Base-by-base conservation (phyloP, 805 yeast genomes). In the Ogataea nitratoaversa region DNA sequence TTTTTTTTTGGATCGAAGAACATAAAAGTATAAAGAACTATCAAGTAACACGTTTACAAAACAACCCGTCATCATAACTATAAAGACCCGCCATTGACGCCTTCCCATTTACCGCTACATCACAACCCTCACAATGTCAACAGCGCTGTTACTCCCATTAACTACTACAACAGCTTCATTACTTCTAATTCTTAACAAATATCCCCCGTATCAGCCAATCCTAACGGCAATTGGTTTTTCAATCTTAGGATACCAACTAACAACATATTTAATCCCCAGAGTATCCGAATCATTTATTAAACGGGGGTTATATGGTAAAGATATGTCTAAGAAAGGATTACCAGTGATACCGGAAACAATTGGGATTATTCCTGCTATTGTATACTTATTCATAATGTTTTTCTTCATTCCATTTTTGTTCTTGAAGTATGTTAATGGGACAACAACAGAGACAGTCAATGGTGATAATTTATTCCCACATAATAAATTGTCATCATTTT, bases 361-460 rank as follows among this genome's bases (percentile, higher is more conserved):
- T 70, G 99, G 99, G n/a, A 82, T 88, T 2, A 83, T 91, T 0
- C 76, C 88, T 5, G 93, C 96, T 0, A 71, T 84, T 4, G 80
- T 89, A 0, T 89, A 90, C 58, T 61, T 93, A 40, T 79, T 89
- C 48, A 61, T 85, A 31, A 82, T 93, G 86, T 76, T 88, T 53
- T 72, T 84, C 47, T 82, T 87, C 60, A 85, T 91, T 30, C 99
- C 99, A 24, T 86, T 88, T 56, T 66, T 89, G 57, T 91, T 91
- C 58, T 81, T 79, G 68, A 82, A 82, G 58, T 83, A 80, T 57
- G 66, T 85, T 48, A 84, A 81, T 29, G 22, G 39, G 8, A 42
- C 34, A 7, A 19, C 34, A 16, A 17, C 31, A 8, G 32, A 19
- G 5, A 27, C 34, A 3, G 3, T 12, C 18, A 22, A 17, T 19